Evolutionary conservation across 371 early-diverging fungal genomes (phyloP).

Genomic region (Umbelopsis sp.): DNA sequence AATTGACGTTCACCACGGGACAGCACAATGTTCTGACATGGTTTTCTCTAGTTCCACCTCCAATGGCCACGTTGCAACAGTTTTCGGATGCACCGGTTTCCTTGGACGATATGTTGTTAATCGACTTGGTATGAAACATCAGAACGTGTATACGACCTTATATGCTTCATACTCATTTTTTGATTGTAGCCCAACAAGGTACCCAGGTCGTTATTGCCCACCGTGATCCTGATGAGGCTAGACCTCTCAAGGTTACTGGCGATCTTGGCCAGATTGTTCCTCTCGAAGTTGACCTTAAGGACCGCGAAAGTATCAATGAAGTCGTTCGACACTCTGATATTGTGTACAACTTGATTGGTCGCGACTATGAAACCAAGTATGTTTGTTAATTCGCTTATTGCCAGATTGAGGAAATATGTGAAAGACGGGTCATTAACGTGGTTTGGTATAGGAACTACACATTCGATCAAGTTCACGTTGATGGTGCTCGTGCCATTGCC

Average conservation of each 20-base stretch:
- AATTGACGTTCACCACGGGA: too few species aligned
- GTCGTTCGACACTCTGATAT: constrained; percentile 92
- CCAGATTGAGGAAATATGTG: background rate
- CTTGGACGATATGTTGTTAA: constrained; percentile 93
- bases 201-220: constrained; percentile 92
- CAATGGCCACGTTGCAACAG: constrained; percentile 90
- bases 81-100: constrained; percentile 96
- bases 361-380: constrained; percentile 90
- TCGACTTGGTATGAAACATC: constrained; percentile 69
- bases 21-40: constrained; percentile 17
- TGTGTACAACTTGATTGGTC: constrained; percentile 93
- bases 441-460: constrained; percentile 77
- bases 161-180: background rate
- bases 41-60: constrained; percentile 55
- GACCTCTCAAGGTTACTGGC: constrained; percentile 91
- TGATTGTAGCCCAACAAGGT: constrained; percentile 61
- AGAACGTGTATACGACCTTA: too few species aligned
- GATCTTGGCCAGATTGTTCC: constrained; percentile 95
- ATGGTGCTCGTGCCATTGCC: constrained; percentile 85
- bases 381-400: constrained; percentile 7
- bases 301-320: constrained; percentile 82
- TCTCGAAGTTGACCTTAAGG: constrained; percentile 88
- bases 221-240: constrained; percentile 85
- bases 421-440: background rate
- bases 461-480: constrained; percentile 83